Conservation (phyloP, 768 basidiomycete species). For the Phaeotremella skinneri region DNA sequence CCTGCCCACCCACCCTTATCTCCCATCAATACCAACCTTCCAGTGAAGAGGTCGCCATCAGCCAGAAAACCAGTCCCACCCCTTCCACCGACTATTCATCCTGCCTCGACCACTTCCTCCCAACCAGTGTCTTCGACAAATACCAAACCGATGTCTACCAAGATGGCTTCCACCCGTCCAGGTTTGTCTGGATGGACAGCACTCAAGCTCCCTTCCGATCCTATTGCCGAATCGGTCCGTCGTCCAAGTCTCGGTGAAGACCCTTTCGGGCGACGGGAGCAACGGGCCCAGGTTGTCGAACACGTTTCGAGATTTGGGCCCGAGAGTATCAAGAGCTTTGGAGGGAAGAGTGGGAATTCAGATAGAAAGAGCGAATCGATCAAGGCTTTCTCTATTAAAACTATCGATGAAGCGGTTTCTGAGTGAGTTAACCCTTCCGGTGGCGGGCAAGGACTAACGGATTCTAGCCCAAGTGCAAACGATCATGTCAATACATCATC, state of each 20-base stretch:
- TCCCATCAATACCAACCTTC: not conserved
- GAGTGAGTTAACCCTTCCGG: no score
- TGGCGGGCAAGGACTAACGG: no score
- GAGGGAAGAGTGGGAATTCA: slow-evolving; percentile 22
- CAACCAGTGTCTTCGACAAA: slow-evolving; percentile 3
- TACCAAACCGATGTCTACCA: slow-evolving; percentile 25
- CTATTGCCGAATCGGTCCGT: slow-evolving; percentile 6
- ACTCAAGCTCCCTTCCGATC: slow-evolving; percentile 7
- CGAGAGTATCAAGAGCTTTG: slow-evolving; percentile 12
- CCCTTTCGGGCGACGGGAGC: slow-evolving; percentile 28
- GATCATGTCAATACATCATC: no score
- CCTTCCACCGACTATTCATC: not conserved
- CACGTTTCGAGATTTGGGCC: slow-evolving; percentile 14
- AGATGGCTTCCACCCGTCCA: slow-evolving; percentile 16
- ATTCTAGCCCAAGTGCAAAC: no score
- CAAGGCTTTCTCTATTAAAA: slow-evolving; percentile 35
- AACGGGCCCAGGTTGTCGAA: slow-evolving; percentile 37
- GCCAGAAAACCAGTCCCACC: not conserved
- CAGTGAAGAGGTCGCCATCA: not conserved
- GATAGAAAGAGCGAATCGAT: slow-evolving; percentile 26
- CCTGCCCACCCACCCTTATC: slow-evolving; percentile 1
- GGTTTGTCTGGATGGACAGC: slow-evolving; percentile 5
- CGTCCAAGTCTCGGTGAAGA: slow-evolving; percentile 40
- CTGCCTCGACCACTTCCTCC: slow-evolving; percentile 7
- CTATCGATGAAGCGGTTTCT: slow-evolving; percentile 3